phyloP scores from a whole-genome alignment of 345 rosid species.

The Clausena lansium region DNA sequence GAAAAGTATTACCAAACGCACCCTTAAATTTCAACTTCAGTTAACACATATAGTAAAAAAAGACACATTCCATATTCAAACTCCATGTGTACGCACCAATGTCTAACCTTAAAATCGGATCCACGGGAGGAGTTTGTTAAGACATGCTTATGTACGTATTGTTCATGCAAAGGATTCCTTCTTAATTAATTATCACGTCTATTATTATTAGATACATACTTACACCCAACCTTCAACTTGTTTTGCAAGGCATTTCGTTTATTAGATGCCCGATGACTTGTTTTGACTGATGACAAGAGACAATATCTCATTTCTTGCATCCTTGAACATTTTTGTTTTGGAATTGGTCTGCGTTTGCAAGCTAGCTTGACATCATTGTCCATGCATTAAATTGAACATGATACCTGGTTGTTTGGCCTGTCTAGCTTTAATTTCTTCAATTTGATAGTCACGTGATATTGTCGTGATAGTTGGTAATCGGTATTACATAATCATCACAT shows the following conservation, averaged over 20 bases:
- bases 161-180: too few species aligned
- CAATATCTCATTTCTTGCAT: neutral
- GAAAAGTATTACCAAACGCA: too few species aligned
- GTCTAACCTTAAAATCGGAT: too few species aligned
- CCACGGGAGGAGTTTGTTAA: too few species aligned
- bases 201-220: neutral
- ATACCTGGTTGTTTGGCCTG: neutral
- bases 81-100: too few species aligned
- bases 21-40: too few species aligned
- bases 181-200: too few species aligned
- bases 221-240: conserved; percentile 14
- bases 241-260: neutral
- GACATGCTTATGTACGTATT: too few species aligned
- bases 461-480: too few species aligned
- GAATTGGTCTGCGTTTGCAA: neutral
- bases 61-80: too few species aligned
- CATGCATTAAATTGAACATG: neutral
- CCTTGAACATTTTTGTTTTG: neutral
- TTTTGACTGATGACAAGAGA: neutral
- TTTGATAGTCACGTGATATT: neutral
- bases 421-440: neutral
- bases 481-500: too few species aligned
- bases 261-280: neutral
- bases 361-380: neutral
- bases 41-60: too few species aligned